Conservation (phyloP, 2,329 filamentous ascomycete genomes). For the Calonectria crousiana region DNA sequence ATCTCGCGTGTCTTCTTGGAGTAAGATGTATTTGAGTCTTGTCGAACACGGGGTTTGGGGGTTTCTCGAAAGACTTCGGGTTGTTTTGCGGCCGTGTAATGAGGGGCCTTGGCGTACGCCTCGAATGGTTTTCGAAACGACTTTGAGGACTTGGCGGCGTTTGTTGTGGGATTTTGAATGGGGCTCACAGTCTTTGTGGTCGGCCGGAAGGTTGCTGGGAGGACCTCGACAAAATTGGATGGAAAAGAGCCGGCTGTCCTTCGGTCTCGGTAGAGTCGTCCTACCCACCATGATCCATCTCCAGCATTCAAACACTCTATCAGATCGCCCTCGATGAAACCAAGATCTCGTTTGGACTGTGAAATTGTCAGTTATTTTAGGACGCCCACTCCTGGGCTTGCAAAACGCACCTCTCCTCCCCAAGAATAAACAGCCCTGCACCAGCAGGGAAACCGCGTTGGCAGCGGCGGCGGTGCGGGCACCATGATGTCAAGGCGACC, state of each 20-base stretch:
- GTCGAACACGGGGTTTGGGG: conserved; percentile 50
- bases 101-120: conserved; percentile 75
- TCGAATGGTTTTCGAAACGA: conserved; percentile 76
- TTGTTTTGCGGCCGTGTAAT: conserved; percentile 73
- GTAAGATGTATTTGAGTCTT: conserved; percentile 57
- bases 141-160: conserved; percentile 70
- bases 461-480: conserved; percentile 71
- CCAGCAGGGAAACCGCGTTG: conserved; percentile 89
- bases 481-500: conserved; percentile 57
- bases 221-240: conserved; percentile 95
- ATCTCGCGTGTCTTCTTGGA: conserved; percentile 39
- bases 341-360: conserved; percentile 90
- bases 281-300: conserved; percentile 99
- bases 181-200: conserved; percentile 72
- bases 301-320: conserved; percentile 99
- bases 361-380: conserved; percentile 34
- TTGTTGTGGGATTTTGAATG: conserved; percentile 68
- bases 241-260: conserved; percentile 94
- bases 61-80: conserved; percentile 67
- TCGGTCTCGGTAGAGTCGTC: conserved; percentile 87
- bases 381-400: not conserved
- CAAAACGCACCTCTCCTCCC: conserved; percentile 78
- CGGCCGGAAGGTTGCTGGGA: conserved; percentile 87
- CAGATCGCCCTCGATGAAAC: conserved; percentile 96
- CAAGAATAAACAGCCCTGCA: conserved; percentile 92